phyloP scores from a whole-genome alignment of 2,329 filamentous ascomycete species.

The Pseudocercospora ulei region DNA sequence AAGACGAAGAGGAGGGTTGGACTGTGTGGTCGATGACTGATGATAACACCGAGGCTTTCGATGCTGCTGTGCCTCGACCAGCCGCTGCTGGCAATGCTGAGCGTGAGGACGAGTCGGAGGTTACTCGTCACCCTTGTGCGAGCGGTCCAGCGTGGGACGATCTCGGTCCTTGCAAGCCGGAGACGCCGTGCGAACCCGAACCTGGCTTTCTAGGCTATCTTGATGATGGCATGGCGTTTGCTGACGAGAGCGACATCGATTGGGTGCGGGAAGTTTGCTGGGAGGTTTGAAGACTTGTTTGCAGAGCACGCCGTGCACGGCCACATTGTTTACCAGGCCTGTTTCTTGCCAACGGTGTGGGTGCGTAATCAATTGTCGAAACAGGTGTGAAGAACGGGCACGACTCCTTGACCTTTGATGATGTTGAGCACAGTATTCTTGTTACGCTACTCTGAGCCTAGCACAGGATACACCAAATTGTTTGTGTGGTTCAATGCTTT shows the following conservation, averaged over 20 bases:
- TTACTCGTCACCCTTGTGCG: slow-evolving; percentile 1
- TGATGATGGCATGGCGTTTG: slow-evolving; percentile 16
- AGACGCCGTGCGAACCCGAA: slow-evolving; percentile 3
- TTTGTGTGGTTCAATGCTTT: too few species aligned
- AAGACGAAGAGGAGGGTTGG: slow-evolving; percentile 23
- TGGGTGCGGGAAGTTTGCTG: slow-evolving; percentile 9
- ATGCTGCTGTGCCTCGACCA: background rate
- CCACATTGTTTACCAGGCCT: too few species aligned
- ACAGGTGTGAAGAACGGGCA: too few species aligned
- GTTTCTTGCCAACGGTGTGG: too few species aligned
- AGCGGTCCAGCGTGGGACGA: slow-evolving; percentile 13
- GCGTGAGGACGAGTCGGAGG: slow-evolving; percentile 8
- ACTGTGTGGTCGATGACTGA: slow-evolving; percentile 19
- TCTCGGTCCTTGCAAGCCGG: slow-evolving; percentile 8
- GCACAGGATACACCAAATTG: too few species aligned
- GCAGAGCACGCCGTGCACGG: too few species aligned
- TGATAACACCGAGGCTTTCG: slow-evolving; percentile 8
- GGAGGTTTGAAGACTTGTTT: background rate
- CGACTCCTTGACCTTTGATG: too few species aligned
- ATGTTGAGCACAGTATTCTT: too few species aligned
- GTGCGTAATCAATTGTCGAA: too few species aligned
- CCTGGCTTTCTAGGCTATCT: slow-evolving; percentile 12
- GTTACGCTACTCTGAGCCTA: too few species aligned
- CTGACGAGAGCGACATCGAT: slow-evolving; percentile 12
- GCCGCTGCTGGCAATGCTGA: slow-evolving; percentile 4